phyloP scores from a whole-genome alignment of 768 basidiomycete species.

The Clavulina sp. region DNA sequence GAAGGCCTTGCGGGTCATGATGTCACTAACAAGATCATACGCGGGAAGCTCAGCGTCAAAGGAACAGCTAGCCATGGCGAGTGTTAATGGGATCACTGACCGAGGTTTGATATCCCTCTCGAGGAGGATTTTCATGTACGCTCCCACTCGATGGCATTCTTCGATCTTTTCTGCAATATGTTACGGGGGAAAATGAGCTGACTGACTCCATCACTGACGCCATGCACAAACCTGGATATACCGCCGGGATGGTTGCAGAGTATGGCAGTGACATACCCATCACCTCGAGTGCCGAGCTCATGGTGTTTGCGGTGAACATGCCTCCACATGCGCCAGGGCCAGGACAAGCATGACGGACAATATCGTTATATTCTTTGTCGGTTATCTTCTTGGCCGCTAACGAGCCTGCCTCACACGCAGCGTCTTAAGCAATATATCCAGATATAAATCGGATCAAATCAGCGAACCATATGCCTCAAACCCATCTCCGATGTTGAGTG shows the following conservation, averaged over 20 bases:
- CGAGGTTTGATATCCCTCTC: constrained; percentile 70
- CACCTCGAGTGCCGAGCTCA: constrained; percentile 71
- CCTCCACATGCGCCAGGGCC: constrained; percentile 74
- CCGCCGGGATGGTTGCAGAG: constrained; percentile 41
- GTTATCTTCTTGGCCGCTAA: constrained; percentile 57
- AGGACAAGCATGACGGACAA: constrained; percentile 72
- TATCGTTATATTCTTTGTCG: constrained; percentile 69
- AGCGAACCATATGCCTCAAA: constrained; percentile 63
- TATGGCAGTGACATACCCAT: constrained; percentile 77
- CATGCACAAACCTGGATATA: constrained; percentile 36
- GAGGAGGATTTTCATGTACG: constrained; percentile 55
- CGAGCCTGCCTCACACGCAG: constrained; percentile 36
- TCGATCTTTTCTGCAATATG: constrained; percentile 49
- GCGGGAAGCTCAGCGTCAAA: constrained; percentile 1
- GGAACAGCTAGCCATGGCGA: constrained; percentile 1
- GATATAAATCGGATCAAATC: not conserved
- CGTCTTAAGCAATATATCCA: not conserved
- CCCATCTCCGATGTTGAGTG: constrained; percentile 68
- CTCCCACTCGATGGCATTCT: constrained; percentile 64
- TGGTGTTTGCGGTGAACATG: constrained; percentile 85
- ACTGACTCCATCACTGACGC: not conserved
- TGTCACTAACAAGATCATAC: constrained; percentile 32
- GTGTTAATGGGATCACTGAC: constrained; percentile 19
- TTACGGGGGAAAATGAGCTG: not conserved
- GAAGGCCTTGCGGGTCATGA: constrained; percentile 52